Percentiles rank a stretch among this genome's conserved stretches.
Conservation (phyloP, 805 yeast genomes). For the Metschnikowia vanudenii region DNA sequence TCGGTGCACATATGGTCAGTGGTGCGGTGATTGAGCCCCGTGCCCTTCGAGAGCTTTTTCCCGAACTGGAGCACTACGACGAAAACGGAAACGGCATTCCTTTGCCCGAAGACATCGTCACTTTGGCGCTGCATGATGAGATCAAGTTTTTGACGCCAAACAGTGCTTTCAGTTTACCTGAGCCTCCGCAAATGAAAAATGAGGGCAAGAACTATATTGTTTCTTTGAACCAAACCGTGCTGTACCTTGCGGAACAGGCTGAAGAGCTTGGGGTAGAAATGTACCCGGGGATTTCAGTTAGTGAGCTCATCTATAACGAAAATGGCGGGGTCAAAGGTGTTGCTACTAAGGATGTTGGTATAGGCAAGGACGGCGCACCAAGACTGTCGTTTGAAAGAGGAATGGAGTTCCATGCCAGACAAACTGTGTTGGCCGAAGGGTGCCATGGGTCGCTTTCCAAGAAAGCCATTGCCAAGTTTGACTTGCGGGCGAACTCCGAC, state of each 20-base stretch:
- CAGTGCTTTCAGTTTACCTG: slow-evolving; percentile 72
- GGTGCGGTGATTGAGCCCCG: slow-evolving; percentile 95
- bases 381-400: slow-evolving; percentile 89
- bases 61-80: slow-evolving; percentile 56
- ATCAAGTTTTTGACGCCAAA: slow-evolving; percentile 67
- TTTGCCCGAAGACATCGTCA: slow-evolving; percentile 72
- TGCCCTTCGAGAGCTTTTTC: slow-evolving; percentile 80
- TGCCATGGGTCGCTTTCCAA: slow-evolving; percentile 94
- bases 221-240: slow-evolving; percentile 76
- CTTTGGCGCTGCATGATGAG: slow-evolving; percentile 71
- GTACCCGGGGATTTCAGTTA: slow-evolving; percentile 86
- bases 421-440: slow-evolving; percentile 94
- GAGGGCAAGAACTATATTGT: slow-evolving; percentile 80
- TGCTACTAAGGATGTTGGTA: slow-evolving; percentile 92
- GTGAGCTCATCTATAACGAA: slow-evolving; percentile 64
- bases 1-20: slow-evolving; percentile 89
- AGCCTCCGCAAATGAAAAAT: slow-evolving; percentile 89
- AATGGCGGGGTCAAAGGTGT: slow-evolving; percentile 74
- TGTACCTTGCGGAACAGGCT: slow-evolving; percentile 81
- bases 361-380: slow-evolving; percentile 71
- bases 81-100: slow-evolving; percentile 61
- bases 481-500: slow-evolving; percentile 60
- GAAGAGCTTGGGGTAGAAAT: slow-evolving; percentile 92
- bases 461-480: slow-evolving; percentile 64
- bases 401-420: slow-evolving; percentile 91